Evolutionary conservation across 495 filamentous ascomycete species (phyloP), one percentile per base, ranked within the genome.

Genomic region (Amorphotheca resinae): DNA sequence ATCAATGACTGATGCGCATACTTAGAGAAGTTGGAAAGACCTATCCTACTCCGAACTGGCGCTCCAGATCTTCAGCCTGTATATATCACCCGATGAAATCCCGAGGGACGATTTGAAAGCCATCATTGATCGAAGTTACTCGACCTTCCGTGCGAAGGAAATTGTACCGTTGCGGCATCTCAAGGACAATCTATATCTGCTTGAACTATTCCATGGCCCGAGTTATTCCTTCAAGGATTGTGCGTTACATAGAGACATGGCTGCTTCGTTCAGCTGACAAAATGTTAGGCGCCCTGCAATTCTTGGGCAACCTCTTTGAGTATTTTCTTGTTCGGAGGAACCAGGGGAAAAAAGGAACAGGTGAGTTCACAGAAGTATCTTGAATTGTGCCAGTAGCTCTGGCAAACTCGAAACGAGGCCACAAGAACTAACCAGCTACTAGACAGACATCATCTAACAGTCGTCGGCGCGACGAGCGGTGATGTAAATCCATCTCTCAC

Each of bases 121-220:
- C 40, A 89, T 98, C 49, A 81, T 95, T 51, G 57, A 75, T 36
- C 70, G 73, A 21, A 84, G 77, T 44, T 98, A 96, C 58, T 76
- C 81, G 5, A 89, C 84, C 14, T 98, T 98, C 71, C 81, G 88
- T 23, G 66, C 73, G 30, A 59, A 70, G 9, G 74, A 89, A 11
- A 71, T 81, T 31, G 82, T 83, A 1, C 89, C 91, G 0, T 56
- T 84, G 9, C 70, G 83, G 30, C 68, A 77, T 8, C 70, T 94
- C 21, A 63, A 81, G 44, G 72, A 75, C 50, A 77, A 85, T 56
- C 59, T 95, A 7, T 71, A 93, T 57, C 63, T 96, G 9, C 77
- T 96, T 9, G 91, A 98, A 62, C 78, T 98, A 9, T 98, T 95
- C 72, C 89, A 96, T 58, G 91, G 91, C n/a, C 88, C 87, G 1